phyloP scores from a whole-genome alignment of 108 stramenopile species.

The Cyclostephanos tholiformis region DNA sequence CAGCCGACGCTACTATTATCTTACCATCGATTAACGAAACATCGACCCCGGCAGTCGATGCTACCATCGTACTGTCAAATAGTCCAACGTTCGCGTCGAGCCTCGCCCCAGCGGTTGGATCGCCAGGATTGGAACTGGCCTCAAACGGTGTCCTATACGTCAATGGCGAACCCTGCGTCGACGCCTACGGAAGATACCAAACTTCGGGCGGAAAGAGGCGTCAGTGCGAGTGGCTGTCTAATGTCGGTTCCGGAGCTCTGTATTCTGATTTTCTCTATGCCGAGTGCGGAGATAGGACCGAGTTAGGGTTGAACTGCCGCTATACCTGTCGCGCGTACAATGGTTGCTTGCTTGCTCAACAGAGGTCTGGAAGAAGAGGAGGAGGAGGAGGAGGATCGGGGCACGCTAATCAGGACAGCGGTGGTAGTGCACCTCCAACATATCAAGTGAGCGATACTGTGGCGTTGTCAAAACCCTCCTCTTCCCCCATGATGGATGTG shows the following conservation, averaged over 20 bases:
- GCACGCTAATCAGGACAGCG: background rate
- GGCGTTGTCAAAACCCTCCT: background rate
- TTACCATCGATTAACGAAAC: background rate
- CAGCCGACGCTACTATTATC: no score
- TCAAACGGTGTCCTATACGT: background rate
- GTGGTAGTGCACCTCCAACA: background rate
- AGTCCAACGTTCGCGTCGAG: background rate
- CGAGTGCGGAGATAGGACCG: slow-evolving; percentile 42
- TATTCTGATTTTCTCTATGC: slow-evolving; percentile 18
- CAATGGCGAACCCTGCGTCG: slow-evolving; percentile 8
- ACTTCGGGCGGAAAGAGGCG: slow-evolving; percentile 17
- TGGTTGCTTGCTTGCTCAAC: slow-evolving; percentile 17
- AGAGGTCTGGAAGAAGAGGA: background rate
- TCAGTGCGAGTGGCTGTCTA: slow-evolving; percentile 21
- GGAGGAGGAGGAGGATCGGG: background rate
- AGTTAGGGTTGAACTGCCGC: slow-evolving; percentile 36
- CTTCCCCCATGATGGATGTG: background rate
- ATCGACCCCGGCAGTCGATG: background rate
- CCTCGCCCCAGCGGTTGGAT: background rate
- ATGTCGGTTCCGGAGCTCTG: background rate
- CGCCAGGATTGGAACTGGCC: background rate
- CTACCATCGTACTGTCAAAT: background rate
- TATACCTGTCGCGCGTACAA: slow-evolving; percentile 38
- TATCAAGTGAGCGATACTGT: background rate
- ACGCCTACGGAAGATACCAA: slow-evolving; percentile 15